phyloP scores from a whole-genome alignment of 2,329 filamentous ascomycete species.

The Chrysoporthe cubensis region DNA sequence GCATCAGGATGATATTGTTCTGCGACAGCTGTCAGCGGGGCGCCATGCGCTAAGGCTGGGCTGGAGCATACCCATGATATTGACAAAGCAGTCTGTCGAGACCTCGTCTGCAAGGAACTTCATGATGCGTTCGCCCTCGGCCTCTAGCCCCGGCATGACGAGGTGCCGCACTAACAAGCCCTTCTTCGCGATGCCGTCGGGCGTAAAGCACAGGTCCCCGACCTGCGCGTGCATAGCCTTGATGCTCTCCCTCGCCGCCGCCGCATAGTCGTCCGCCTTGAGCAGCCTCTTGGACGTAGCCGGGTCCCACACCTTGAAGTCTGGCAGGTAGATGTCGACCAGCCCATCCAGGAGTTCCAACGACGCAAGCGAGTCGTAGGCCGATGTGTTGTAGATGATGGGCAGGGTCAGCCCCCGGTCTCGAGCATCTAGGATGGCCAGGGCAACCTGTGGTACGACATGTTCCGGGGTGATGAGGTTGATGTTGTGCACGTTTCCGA shows the following conservation, averaged over 20 bases:
- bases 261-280: conserved; percentile 77
- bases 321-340: conserved; percentile 84
- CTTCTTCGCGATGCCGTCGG: conserved; percentile 78
- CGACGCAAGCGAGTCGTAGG: conserved; percentile 76
- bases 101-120: conserved; percentile 74
- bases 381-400: conserved; percentile 84
- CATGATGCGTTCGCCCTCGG: conserved; percentile 75
- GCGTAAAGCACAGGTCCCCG: conserved; percentile 80
- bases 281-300: conserved; percentile 70
- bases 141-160: conserved; percentile 81
- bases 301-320: conserved; percentile 81
- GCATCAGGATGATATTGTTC: conserved; percentile 84
- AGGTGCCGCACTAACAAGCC: conserved; percentile 78
- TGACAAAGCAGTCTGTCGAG: conserved; percentile 75
- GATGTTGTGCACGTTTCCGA: conserved; percentile 86
- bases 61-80: conserved; percentile 67
- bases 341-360: conserved; percentile 76
- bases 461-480: conserved; percentile 88
- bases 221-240: conserved; percentile 81
- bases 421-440: conserved; percentile 74
- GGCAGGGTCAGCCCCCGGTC: conserved; percentile 72
- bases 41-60: neutral
- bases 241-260: conserved; percentile 75
- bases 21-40: neutral
- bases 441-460: conserved; percentile 79